phyloP scores from a whole-genome alignment of 169 alveolate genomes.

The Toxoplasma gondii region DNA sequence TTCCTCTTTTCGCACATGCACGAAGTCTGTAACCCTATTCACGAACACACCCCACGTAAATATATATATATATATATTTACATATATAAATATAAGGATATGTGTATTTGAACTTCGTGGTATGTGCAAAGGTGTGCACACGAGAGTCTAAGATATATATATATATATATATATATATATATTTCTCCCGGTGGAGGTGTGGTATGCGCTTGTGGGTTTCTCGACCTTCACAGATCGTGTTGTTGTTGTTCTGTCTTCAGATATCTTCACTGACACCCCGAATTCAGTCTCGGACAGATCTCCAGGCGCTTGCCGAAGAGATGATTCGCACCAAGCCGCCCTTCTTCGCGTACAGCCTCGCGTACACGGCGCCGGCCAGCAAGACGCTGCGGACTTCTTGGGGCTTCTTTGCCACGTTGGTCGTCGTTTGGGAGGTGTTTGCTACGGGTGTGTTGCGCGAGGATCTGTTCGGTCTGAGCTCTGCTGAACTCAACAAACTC shows the following conservation, averaged over 20 bases:
- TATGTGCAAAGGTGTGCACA: no score
- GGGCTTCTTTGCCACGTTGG: neutral
- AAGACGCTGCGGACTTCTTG: neutral
- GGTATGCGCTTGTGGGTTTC: neutral
- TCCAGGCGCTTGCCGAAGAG: neutral
- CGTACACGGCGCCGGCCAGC: neutral
- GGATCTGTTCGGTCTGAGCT: neutral
- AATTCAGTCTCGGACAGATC: neutral
- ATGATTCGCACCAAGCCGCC: neutral
- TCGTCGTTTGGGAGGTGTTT: neutral
- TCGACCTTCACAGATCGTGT: neutral
- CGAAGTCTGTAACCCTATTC: no score
- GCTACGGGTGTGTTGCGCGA: neutral
- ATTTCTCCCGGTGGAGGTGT: neutral
- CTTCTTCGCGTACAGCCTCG: neutral
- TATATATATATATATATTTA: no score
- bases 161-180: no score
- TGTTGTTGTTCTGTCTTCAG: neutral
- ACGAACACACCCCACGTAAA: no score
- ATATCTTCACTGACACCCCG: neutral
- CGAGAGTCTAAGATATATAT: no score
- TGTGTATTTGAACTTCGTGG: no score
- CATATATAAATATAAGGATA: no score
- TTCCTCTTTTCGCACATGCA: no score
- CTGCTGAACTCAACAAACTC: neutral